phyloP scores from a whole-genome alignment of 2,329 filamentous ascomycete genomes.

The Cordyceps fumosorosea region DNA sequence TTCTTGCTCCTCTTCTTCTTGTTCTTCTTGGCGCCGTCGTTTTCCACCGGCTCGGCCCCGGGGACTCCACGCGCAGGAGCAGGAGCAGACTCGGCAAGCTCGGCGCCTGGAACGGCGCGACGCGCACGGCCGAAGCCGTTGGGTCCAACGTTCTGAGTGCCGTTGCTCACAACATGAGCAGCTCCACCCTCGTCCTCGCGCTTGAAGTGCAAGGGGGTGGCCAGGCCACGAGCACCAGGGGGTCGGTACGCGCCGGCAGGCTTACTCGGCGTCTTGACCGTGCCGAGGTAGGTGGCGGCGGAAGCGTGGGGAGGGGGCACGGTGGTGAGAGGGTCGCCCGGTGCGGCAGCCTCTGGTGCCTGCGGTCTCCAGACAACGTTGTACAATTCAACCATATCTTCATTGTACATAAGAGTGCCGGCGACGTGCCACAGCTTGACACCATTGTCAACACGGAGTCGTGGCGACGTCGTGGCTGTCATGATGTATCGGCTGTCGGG shows the following conservation, averaged over 20 bases:
- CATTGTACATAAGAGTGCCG: conserved; percentile 86
- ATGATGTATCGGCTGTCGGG: conserved; percentile 92
- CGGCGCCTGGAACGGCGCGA: conserved; percentile 81
- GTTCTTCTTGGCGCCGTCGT: conserved; percentile 79
- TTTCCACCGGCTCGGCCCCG: conserved; percentile 55
- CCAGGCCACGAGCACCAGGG: conserved; percentile 81
- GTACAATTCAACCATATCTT: conserved; percentile 93
- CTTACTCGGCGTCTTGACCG: conserved; percentile 90
- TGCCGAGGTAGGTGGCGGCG: conserved; percentile 73
- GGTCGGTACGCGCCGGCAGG: conserved; percentile 95
- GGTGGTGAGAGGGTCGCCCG: conserved; percentile 65
- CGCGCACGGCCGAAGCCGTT: conserved; percentile 77
- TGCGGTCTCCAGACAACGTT: conserved; percentile 83
- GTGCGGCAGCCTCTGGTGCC: conserved; percentile 48
- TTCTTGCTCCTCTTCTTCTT: conserved; percentile 98
- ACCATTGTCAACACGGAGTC: conserved; percentile 93
- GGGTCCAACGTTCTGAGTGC: conserved; percentile 59
- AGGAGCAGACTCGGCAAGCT: conserved; percentile 60
- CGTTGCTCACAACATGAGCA: conserved; percentile 75
- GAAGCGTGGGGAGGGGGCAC: conserved; percentile 76
- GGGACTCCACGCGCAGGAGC: conserved; percentile 62
- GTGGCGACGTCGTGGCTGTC: conserved; percentile 94
- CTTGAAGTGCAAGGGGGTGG: conserved; percentile 91
- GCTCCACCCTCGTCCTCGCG: conserved; percentile 94
- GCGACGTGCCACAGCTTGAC: conserved; percentile 91